A percentile compares a stretch with the other conserved stretches of the same genome.
Evolutionary conservation across 192 early-diverging fungal genomes (phyloP).

Genomic region (Linnemannia hyalina): DNA sequence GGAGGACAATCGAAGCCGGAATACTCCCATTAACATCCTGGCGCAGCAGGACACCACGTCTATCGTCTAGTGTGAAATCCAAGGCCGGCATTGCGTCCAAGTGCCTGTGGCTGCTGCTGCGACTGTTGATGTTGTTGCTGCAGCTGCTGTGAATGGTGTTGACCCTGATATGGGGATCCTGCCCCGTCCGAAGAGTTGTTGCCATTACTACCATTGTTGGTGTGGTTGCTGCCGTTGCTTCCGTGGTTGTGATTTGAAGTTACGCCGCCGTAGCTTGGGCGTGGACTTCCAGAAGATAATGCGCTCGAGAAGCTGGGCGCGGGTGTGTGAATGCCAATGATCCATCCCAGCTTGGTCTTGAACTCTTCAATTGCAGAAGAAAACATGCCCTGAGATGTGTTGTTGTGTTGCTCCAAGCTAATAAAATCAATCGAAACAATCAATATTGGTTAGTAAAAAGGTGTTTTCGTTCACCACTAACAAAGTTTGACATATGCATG

Average conservation of each 20-base stretch:
- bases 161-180: conserved; percentile 21
- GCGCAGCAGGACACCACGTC: neutral
- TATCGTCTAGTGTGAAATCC: conserved; percentile 1
- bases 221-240: conserved; percentile 24
- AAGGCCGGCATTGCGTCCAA: conserved; percentile 2
- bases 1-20: neutral
- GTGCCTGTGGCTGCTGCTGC: neutral
- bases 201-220: neutral
- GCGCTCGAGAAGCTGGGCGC: neutral
- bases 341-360: conserved; percentile 75
- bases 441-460: neutral
- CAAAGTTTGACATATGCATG: neutral
- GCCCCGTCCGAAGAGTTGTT: neutral
- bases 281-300: neutral
- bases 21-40: neutral
- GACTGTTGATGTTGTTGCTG: conserved; percentile 1
- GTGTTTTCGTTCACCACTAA: neutral
- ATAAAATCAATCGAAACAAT: neutral
- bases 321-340: conserved; percentile 68
- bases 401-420: conserved; percentile 75
- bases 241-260: conserved; percentile 17
- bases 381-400: conserved; percentile 71
- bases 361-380: conserved; percentile 72
- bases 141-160: conserved; percentile 3
- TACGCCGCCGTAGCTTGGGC: neutral